Percentiles rank a stretch among this genome's conserved stretches.
Conservation (phyloP, 192 early-diverging fungal species). For the Dissophora ornata region DNA sequence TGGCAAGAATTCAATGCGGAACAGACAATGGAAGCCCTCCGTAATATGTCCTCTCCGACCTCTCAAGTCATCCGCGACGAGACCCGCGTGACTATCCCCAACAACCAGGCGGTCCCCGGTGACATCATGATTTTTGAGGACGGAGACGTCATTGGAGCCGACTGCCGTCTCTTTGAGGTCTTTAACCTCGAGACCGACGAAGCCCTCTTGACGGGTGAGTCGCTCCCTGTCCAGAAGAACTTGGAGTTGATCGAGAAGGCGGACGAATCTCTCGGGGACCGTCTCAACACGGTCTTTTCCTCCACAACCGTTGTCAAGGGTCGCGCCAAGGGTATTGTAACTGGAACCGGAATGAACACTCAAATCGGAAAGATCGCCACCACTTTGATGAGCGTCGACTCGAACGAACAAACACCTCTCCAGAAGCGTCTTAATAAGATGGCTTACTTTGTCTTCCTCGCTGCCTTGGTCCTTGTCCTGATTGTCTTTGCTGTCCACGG, state of each 20-base stretch:
- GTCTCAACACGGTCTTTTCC: slow-evolving; percentile 91
- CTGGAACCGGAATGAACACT: slow-evolving; percentile 84
- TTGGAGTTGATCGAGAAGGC: slow-evolving; percentile 72
- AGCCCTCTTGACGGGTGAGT: slow-evolving; percentile 93
- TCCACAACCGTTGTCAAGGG: slow-evolving; percentile 91
- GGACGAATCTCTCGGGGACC: slow-evolving; percentile 85
- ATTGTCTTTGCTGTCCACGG: slow-evolving; percentile 84
- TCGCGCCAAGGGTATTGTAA: slow-evolving; percentile 90
- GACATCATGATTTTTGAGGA: slow-evolving; percentile 93
- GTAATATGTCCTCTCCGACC: slow-evolving; percentile 88
- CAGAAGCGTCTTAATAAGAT: slow-evolving; percentile 77
- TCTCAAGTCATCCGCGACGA: slow-evolving; percentile 90
- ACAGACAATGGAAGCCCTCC: slow-evolving; percentile 93
- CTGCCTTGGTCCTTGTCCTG: slow-evolving; percentile 79
- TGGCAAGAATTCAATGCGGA: slow-evolving; percentile 94
- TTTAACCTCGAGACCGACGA: slow-evolving; percentile 95
- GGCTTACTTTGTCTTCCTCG: slow-evolving; percentile 78
- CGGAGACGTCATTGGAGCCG: slow-evolving; percentile 95
- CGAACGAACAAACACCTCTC: slow-evolving; percentile 69
- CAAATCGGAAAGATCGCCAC: slow-evolving; percentile 95
- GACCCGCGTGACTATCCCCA: slow-evolving; percentile 75
- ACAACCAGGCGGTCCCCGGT: slow-evolving; percentile 83
- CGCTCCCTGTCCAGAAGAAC: slow-evolving; percentile 82
- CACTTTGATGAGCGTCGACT: slow-evolving; percentile 72
- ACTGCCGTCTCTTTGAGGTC: slow-evolving; percentile 83